A percentile compares a stretch with the other conserved stretches of the same genome.
phyloP scores from a whole-genome alignment of 2,329 filamentous ascomycete genomes.

The Fusarium luffae region DNA sequence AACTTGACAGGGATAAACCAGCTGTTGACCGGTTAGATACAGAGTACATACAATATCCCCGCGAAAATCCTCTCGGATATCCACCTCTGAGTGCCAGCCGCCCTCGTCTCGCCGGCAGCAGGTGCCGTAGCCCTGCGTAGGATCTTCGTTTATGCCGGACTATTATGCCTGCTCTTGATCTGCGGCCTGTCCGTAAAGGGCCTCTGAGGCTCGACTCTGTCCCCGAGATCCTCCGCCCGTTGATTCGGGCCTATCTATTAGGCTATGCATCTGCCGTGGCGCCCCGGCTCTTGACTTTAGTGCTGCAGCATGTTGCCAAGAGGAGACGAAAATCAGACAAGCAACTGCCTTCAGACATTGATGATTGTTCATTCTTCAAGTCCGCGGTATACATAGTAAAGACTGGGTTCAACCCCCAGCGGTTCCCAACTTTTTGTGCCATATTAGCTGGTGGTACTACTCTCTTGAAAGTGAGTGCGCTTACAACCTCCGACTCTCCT shows the following conservation, averaged over 20 bases:
- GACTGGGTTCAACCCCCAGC: slow-evolving; percentile 63
- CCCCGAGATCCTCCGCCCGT: slow-evolving; percentile 64
- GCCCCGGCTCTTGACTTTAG: slow-evolving; percentile 65
- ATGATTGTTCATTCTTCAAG: slow-evolving; percentile 48
- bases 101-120: slow-evolving; percentile 33
- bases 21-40: slow-evolving; percentile 33
- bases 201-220: slow-evolving; percentile 49
- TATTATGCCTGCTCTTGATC: slow-evolving; percentile 28
- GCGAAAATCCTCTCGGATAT: slow-evolving; percentile 30
- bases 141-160: slow-evolving; percentile 32
- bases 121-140: slow-evolving; percentile 40
- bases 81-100: slow-evolving; percentile 27
- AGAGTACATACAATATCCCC: slow-evolving; percentile 36
- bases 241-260: slow-evolving; percentile 68
- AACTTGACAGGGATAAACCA: slow-evolving; percentile 34
- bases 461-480: slow-evolving; percentile 64
- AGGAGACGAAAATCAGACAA: slow-evolving; percentile 44
- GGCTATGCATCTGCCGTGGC: slow-evolving; percentile 70
- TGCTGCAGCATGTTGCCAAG: slow-evolving; percentile 62
- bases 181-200: slow-evolving; percentile 32
- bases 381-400: slow-evolving; percentile 57
- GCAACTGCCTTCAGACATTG: slow-evolving; percentile 44
- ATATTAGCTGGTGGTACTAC: slow-evolving; percentile 69
- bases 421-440: slow-evolving; percentile 73
- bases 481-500: neutral